Conservation (phyloP, 345 rosid species). For the Salix dunnii region DNA sequence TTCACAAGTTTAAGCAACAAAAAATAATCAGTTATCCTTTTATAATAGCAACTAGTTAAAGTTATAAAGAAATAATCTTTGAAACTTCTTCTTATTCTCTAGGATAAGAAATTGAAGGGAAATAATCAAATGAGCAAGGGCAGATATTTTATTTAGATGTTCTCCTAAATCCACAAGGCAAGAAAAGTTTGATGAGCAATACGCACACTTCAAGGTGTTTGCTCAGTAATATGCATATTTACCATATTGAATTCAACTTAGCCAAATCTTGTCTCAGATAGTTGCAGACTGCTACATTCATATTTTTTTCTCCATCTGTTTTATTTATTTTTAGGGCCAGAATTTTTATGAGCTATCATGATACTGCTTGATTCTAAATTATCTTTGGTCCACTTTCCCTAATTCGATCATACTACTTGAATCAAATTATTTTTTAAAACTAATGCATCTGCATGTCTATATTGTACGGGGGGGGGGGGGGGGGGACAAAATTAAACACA, state of each 20-base stretch:
- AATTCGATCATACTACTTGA: too few species aligned
- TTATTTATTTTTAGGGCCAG: not conserved
- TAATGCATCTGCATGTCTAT: too few species aligned
- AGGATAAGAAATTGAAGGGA: not conserved
- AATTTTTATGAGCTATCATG: not conserved
- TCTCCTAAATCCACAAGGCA: not conserved
- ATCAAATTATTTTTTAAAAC: too few species aligned
- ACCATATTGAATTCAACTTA: not conserved
- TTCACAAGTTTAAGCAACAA: not conserved
- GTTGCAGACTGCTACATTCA: not conserved
- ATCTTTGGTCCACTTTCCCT: too few species aligned
- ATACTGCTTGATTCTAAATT: not conserved
- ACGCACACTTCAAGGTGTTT: not conserved
- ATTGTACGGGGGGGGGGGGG: too few species aligned
- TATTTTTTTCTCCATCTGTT: too few species aligned
- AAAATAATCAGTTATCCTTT: not conserved
- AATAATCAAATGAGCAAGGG: not conserved
- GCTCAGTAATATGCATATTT: not conserved
- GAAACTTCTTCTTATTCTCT: too few species aligned
- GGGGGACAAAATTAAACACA: too few species aligned
- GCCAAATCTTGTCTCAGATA: not conserved
- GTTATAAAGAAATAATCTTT: not conserved
- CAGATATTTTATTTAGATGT: not conserved
- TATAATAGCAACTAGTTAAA: not conserved
- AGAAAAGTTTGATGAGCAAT: not conserved